A percentile compares a stretch with the other conserved stretches of the same genome.
Evolutionary conservation across 2,329 filamentous ascomycete species (phyloP).

Genomic region (Herpotrichia juniperi): DNA sequence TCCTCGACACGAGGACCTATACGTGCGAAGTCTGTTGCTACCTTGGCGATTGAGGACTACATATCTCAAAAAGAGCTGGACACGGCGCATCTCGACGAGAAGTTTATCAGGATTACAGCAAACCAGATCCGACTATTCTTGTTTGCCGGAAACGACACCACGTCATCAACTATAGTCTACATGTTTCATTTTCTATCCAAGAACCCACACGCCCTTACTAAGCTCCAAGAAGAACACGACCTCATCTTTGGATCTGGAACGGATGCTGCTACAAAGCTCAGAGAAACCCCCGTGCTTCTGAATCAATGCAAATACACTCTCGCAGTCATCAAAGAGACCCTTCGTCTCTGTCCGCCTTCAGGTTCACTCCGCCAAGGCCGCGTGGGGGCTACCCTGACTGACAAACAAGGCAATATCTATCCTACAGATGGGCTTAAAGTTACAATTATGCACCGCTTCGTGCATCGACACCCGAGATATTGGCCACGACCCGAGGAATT

Average conservation of each 20-base stretch:
- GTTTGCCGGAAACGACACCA: slow-evolving; percentile 51
- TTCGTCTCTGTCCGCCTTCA: slow-evolving; percentile 54
- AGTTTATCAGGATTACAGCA: slow-evolving; percentile 22
- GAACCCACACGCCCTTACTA: background rate
- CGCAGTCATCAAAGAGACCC: slow-evolving; percentile 13
- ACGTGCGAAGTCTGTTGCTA: slow-evolving; percentile 7
- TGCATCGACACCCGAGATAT: slow-evolving; percentile 9
- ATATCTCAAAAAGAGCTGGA: slow-evolving; percentile 3
- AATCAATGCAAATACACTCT: slow-evolving; percentile 9
- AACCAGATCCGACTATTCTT: slow-evolving; percentile 43
- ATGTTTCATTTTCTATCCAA: slow-evolving; percentile 8
- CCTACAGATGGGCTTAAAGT: slow-evolving; percentile 10
- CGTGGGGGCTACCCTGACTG: background rate
- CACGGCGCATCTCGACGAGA: slow-evolving; percentile 14
- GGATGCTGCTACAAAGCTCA: background rate
- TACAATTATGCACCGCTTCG: slow-evolving; percentile 4
- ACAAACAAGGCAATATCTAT: slow-evolving; percentile 6
- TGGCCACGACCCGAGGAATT: slow-evolving; percentile 16
- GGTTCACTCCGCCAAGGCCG: slow-evolving; percentile 28
- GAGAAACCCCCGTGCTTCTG: slow-evolving; percentile 4
- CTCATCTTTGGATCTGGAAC: slow-evolving; percentile 51
- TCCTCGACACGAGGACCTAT: too few relatives aligned
- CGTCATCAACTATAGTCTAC: slow-evolving; percentile 15
- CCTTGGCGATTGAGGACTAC: slow-evolving; percentile 11
- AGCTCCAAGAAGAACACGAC: slow-evolving; percentile 53